Percentiles rank a stretch among this genome's conserved stretches.
These are phyloP conservation scores for Tricholomella constricta DNA, from an alignment of 768 basidiomycete genomes.

Conservation along the genomic window DNA sequence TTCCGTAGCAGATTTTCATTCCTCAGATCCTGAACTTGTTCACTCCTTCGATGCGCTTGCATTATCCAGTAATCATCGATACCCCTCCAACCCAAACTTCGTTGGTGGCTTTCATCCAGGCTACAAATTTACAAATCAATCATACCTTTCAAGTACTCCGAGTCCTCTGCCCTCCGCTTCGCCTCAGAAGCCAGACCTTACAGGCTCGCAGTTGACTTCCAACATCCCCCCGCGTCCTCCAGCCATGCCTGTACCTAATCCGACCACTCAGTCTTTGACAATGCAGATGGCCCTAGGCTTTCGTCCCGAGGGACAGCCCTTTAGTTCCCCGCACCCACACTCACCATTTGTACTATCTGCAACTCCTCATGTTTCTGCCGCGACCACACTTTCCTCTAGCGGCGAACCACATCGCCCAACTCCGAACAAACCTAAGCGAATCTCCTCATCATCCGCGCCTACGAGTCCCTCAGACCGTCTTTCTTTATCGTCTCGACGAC, in stretches of 20 bases:
- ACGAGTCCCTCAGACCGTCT: constrained; percentile 16
- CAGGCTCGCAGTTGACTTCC: not conserved
- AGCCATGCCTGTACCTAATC: constrained; percentile 8
- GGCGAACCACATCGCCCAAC: constrained; percentile 13
- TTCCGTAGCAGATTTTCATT: not conserved
- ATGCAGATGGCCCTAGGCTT: constrained; percentile 46
- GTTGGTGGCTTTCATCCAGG: constrained; percentile 52
- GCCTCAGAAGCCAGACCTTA: not conserved
- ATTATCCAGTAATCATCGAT: constrained; percentile 14
- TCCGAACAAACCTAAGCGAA: constrained; percentile 17
- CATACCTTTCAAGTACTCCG: constrained; percentile 1
- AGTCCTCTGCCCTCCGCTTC: not conserved
- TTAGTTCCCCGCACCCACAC: constrained; percentile 29
- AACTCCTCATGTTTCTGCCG: constrained; percentile 12
- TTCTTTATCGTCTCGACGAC: constrained; percentile 40
- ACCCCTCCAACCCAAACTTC: constrained; percentile 30
- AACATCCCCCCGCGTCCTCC: not conserved
- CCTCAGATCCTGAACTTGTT: constrained; percentile 16
- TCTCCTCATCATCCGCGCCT: constrained; percentile 23
- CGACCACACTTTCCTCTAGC: constrained; percentile 24
- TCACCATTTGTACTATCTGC: constrained; percentile 29
- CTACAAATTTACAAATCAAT: not conserved
- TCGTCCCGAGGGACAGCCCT: constrained; percentile 19
- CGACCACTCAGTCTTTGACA: constrained; percentile 37
- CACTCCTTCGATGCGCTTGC: constrained; percentile 30